Conservation (phyloP, 257 asterid genomes). For the Solanum appendiculatum region DNA sequence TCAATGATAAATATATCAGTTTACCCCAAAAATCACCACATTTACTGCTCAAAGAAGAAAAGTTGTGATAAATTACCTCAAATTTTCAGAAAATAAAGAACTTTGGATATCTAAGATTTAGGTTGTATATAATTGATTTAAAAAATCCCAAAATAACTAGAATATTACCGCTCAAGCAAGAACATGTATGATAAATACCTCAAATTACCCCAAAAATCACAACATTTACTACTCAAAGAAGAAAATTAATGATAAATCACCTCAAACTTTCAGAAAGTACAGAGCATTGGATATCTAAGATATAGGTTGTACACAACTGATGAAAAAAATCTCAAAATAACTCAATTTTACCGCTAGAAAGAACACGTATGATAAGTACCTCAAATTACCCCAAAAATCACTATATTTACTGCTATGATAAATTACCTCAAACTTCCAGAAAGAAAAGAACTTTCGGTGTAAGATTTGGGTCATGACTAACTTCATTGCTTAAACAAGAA, state of each 20-base stretch:
- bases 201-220: not conserved
- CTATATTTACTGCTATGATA: not conserved
- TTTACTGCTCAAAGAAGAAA: not conserved
- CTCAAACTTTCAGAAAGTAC: too few relatives aligned
- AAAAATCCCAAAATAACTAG: not conserved
- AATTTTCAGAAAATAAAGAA: too few relatives aligned
- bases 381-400: not conserved
- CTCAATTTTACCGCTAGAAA: not conserved
- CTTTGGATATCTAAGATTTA: too few relatives aligned
- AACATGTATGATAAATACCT: not conserved
- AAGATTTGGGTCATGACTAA: not conserved
- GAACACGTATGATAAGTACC: not conserved
- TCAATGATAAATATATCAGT: not conserved
- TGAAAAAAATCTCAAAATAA: not conserved
- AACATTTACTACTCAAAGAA: not conserved
- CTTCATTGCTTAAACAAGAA: not conserved
- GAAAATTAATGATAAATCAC: too few relatives aligned
- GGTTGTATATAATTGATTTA: too few relatives aligned
- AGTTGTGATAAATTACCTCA: too few relatives aligned
- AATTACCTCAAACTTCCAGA: slow-evolving; percentile 35
- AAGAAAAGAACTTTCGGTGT: slow-evolving; percentile 15
- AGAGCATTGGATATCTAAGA: too few relatives aligned
- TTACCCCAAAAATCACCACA: too few relatives aligned
- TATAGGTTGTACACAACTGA: too few relatives aligned
- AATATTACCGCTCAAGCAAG: not conserved